Evolutionary conservation across 768 basidiomycete genomes (phyloP), one percentile per base, ranked within the genome.

Genomic region (Phylloporus arenicola): DNA sequence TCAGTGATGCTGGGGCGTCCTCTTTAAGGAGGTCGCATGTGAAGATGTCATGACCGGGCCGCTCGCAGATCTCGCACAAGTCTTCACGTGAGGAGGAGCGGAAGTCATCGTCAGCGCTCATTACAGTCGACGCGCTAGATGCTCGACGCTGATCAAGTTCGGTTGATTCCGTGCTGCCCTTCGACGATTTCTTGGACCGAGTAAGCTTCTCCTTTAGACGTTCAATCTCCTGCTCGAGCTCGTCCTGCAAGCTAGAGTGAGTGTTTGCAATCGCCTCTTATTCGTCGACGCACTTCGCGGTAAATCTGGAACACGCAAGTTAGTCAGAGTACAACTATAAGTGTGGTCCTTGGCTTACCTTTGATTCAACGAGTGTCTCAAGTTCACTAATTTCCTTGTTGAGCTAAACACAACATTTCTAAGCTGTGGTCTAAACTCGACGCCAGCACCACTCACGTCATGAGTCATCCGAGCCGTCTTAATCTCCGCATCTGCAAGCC

Each of bases 361-460:
- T 97, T 47, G 89, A 80, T 65, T 99, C 95, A n/a, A 97, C 84
- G 37, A 99, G 75, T 34, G 85, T 79, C 68, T 98, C 95, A 17
- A 97, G 77, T 64, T 97, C 93, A 47, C 84, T 82, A 45, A 98
- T 87, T 71, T 97, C 92, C 60, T 92, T 88, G 69, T 90, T 86
- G 52, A 93, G 78, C 90, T 94, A 57, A 17, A 13, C 19, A 22
- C 19, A 37, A 54, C 20, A 44, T 41, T 45, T 31, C 16, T 54
- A 39, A 38, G 45, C 51, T 42, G 39, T 22, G 40, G 11, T 17
- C 27, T 22, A 25, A 22, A 34, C 22, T 37, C 31, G 33, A 43
- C 14, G 1, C 39, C 16, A 50, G 27, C 19, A 48, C 4, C 20
- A 70, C 81, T 38, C 64, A 85, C 87, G 60, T 86, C 84, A 58